Evolutionary conservation across 345 rosid genomes (phyloP).

Genomic region (Heritiera fomes): DNA sequence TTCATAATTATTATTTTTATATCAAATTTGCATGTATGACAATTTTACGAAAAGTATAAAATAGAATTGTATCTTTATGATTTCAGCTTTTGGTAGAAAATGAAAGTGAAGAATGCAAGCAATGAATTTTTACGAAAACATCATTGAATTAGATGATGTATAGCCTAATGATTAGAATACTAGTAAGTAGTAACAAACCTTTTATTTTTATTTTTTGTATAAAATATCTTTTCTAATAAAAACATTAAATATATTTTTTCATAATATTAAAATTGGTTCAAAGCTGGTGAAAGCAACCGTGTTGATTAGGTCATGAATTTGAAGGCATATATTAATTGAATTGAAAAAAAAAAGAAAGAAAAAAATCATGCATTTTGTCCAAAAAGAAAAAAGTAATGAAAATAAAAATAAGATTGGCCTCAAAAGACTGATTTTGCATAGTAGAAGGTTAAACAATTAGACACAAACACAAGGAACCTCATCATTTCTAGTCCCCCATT

Average conservation of each 20-base stretch:
- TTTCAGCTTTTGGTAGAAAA: conserved; percentile 66
- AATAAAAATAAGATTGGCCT: conserved; percentile 34
- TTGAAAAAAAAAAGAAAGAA: neutral
- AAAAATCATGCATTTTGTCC: neutral
- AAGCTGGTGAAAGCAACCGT: too few species aligned
- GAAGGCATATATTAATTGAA: neutral
- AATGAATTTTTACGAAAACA: conserved; percentile 72
- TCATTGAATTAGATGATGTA: conserved; percentile 48
- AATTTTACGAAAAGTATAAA: neutral
- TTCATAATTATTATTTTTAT: neutral
- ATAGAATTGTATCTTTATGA: conserved; percentile 13
- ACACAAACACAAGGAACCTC: conserved; percentile 48
- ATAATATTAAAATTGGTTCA: neutral
- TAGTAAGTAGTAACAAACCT: too few species aligned
- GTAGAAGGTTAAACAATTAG: conserved; percentile 20
- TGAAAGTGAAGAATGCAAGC: conserved; percentile 66
- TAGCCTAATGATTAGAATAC: neutral
- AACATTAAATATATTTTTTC: too few species aligned
- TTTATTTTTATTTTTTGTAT: too few species aligned
- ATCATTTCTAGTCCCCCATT: conserved; percentile 51
- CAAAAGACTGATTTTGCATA: conserved; percentile 46
- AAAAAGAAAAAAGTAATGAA: neutral
- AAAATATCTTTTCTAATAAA: too few species aligned
- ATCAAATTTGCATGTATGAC: neutral
- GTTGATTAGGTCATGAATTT: too few species aligned